Base-by-base conservation (phyloP, 1,284 basidiomycete species). In the Rhodotorula sp. region DNA sequence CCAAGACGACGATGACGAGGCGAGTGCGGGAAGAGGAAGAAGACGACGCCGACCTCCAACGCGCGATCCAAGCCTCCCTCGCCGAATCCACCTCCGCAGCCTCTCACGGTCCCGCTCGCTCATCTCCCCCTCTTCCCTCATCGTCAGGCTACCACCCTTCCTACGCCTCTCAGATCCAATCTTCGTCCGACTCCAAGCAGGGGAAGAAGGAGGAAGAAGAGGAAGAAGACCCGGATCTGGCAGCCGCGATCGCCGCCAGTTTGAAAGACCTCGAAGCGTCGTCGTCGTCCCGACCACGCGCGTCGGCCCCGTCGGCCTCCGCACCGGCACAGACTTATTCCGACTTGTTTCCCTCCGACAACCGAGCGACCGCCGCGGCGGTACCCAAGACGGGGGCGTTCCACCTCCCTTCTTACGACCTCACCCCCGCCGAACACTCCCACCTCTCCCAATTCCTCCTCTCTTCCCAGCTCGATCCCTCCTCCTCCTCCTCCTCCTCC, bases 191-290 rank as follows among this genome's bases (percentile, higher is more conserved):
- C 84, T 85, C 66, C 80, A 79, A 43, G 48, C 5, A 8, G 47
- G 84, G 39, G 65, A 79, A 14, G 48, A 14, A 8, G 47, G 84
- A 47, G 65, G 54, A 34, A 34, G 29, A 79, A 62, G 83, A 87
- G 20, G 92, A 93, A 31, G 93, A 95, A 60, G 91, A 99, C 80
- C 91, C 92, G 16, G 93, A 99, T 76, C 84, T 99, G 31, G 88
- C 87, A 66, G 91, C 96, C 20, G 97, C 97, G 0, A 99, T 99
- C 70, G 95, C 97, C 79, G 97, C 97, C 0, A 94, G 91, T 79
- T 82, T 99, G 75, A 86, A 89, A 18, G 97, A 99, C 79, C 89
- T 89, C 43, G 89, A 88, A 72, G 88, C 89, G 14, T 89, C 90
- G 3, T 89, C 90, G 3, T 68, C 69, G 16, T 65, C 78, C 47